Percentiles rank a stretch among this genome's conserved stretches.
phyloP scores from a whole-genome alignment of 306 rosid genomes.

The Geum urbanum region DNA sequence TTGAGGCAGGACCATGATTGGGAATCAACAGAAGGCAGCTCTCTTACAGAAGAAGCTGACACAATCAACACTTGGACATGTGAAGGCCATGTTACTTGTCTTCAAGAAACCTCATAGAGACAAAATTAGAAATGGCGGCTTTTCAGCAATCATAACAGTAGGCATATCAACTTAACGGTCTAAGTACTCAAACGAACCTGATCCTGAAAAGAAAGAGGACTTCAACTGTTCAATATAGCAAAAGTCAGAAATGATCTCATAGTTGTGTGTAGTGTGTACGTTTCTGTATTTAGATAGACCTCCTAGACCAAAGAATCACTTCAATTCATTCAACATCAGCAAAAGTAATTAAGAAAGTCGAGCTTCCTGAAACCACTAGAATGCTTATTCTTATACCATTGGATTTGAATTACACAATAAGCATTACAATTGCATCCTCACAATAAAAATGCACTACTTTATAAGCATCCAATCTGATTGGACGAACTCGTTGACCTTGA shows the following conservation, averaged over 20 bases:
- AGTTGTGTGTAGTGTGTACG: not conserved
- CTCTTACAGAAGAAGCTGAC: conserved; percentile 25
- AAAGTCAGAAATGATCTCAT: not conserved
- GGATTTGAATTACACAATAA: not conserved
- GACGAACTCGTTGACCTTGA: not conserved
- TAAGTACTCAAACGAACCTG: conserved; percentile 6
- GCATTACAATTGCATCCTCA: not conserved
- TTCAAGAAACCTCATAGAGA: conserved; percentile 22
- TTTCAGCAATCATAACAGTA: conserved; percentile 9
- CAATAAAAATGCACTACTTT: not conserved
- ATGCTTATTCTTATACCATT: not conserved
- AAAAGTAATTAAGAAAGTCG: not conserved
- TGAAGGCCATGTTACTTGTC: conserved; percentile 63
- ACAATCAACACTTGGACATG: conserved; percentile 35
- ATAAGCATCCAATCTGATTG: not conserved
- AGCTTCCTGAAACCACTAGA: not conserved
- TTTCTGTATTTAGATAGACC: conserved; percentile 4
- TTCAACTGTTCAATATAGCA: not conserved
- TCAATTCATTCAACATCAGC: not conserved
- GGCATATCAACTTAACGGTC: conserved; percentile 18
- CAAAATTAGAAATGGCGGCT: conserved; percentile 31
- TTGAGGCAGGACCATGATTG: conserved; percentile 24
- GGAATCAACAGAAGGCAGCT: conserved; percentile 21
- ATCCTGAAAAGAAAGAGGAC: not conserved
- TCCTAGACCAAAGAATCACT: not conserved